phyloP scores from a whole-genome alignment of 805 yeast species.

The Naumovozyma castellii region DNA sequence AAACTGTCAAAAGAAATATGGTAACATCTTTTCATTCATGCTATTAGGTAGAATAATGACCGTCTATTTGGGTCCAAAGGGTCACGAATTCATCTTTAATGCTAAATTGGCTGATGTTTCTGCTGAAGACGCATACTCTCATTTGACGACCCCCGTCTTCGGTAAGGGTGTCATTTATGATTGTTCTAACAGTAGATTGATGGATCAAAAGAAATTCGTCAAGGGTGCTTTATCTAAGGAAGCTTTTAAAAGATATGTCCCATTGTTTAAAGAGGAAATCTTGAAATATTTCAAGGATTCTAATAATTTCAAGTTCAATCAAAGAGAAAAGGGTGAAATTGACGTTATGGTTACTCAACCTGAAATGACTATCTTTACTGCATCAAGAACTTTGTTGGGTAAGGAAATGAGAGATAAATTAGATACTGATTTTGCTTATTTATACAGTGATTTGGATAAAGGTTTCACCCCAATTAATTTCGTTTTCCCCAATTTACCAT shows the following conservation, averaged over 20 bases:
- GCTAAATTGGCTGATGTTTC: constrained; percentile 82
- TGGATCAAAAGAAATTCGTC: constrained; percentile 98
- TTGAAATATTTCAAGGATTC: constrained; percentile 51
- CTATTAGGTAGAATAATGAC: constrained; percentile 89
- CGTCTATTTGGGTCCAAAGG: constrained; percentile 92
- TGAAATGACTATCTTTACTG: constrained; percentile 92
- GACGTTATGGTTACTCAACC: constrained; percentile 81
- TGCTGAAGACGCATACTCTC: constrained; percentile 93
- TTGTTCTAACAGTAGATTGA: constrained; percentile 84
- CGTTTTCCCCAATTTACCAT: constrained; percentile 87
- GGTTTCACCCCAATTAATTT: constrained; percentile 95
- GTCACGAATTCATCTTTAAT: constrained; percentile 92
- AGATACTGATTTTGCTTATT: constrained; percentile 71
- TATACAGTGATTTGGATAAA: constrained; percentile 86
- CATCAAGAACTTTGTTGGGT: constrained; percentile 84
- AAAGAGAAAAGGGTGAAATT: constrained; percentile 37
- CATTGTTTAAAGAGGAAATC: constrained; percentile 74
- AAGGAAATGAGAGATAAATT: constrained; percentile 81
- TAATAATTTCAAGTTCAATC: constrained; percentile 37
- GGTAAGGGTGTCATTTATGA: constrained; percentile 97
- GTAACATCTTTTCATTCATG: constrained; percentile 87
- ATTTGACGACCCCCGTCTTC: constrained; percentile 97
- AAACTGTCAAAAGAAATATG: constrained; percentile 68
- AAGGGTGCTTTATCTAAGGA: constrained; percentile 81
- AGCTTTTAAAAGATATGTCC: constrained; percentile 77